Conservation (phyloP, 768 basidiomycete genomes). For the Amanita rimosa region DNA sequence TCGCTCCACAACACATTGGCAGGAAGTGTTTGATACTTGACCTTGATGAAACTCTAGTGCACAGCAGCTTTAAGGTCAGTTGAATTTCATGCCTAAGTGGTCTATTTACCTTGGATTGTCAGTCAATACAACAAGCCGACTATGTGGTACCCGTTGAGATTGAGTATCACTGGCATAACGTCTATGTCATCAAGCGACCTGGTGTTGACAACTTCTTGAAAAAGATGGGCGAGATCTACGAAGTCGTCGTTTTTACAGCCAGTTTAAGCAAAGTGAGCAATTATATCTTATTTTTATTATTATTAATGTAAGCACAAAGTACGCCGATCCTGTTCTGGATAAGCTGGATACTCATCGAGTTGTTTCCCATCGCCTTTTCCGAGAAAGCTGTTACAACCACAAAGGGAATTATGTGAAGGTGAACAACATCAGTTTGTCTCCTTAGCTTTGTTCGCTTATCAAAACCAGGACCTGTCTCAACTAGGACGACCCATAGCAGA, state of each 20-base stretch:
- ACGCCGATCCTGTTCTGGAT: constrained; percentile 97
- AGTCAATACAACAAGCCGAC: constrained; percentile 93
- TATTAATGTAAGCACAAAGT: constrained; percentile 35
- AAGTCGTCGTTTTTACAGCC: constrained; percentile 96
- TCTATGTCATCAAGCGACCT: constrained; percentile 97
- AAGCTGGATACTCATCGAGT: constrained; percentile 90
- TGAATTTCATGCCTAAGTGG: background rate
- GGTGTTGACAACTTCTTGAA: constrained; percentile 96
- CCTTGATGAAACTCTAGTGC: constrained; percentile 93
- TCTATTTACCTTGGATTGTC: constrained; percentile 4
- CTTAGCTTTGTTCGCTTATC: constrained; percentile 3
- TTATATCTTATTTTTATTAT: background rate
- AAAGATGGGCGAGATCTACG: constrained; percentile 98
- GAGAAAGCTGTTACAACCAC: constrained; percentile 98
- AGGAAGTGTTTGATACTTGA: constrained; percentile 95
- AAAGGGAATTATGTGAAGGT: constrained; percentile 99
- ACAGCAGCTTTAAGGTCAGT: constrained; percentile 93
- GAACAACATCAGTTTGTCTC: constrained; percentile 1
- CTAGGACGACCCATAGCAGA: constrained; percentile 89
- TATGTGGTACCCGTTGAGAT: constrained; percentile 99
- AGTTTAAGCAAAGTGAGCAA: constrained; percentile 84
- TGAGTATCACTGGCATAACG: constrained; percentile 96
- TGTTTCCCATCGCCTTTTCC: constrained; percentile 88
- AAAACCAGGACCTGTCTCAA: constrained; percentile 82
- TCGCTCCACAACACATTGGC: constrained; percentile 70